Percentiles rank a stretch among this genome's conserved stretches.
These are phyloP conservation scores for sunflower (Helianthus annuus) DNA, from an alignment of 129 eudicot genomes.

Conservation along the genomic window DNA sequence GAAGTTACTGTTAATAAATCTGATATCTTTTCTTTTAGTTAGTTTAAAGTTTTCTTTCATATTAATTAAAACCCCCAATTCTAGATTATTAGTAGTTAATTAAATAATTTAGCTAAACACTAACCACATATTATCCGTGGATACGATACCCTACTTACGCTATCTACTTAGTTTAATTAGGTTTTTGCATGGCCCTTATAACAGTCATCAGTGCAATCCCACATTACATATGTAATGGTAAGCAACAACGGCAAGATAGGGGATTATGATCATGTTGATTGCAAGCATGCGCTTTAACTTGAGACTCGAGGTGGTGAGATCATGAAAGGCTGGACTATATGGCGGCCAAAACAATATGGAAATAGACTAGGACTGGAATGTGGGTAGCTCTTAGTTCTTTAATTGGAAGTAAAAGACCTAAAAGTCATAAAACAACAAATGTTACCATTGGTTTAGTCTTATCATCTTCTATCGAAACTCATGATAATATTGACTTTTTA, in stretches of 20 bases:
- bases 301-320: constrained; percentile 58
- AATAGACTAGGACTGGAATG: constrained; percentile 21
- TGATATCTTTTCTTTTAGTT: no score
- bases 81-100: no score
- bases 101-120: no score
- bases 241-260: constrained; percentile 21
- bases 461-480: neutral
- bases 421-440: neutral
- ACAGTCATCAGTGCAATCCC: constrained; percentile 79
- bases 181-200: no score
- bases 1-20: no score
- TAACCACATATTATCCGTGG: no score
- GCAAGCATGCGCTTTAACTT: constrained; percentile 72
- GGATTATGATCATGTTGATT: constrained; percentile 50
- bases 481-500: no score
- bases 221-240: constrained; percentile 46
- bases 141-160: no score
- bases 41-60: no score
- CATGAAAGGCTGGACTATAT: constrained; percentile 65
- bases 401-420: neutral
- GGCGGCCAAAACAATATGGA: constrained; percentile 58
- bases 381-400: neutral
- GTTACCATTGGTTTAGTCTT: neutral
- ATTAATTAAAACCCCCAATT: no score
- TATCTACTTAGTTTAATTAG: no score